Conservation (phyloP, 768 basidiomycete genomes). For the Chalciporus sphaerocephalus region DNA sequence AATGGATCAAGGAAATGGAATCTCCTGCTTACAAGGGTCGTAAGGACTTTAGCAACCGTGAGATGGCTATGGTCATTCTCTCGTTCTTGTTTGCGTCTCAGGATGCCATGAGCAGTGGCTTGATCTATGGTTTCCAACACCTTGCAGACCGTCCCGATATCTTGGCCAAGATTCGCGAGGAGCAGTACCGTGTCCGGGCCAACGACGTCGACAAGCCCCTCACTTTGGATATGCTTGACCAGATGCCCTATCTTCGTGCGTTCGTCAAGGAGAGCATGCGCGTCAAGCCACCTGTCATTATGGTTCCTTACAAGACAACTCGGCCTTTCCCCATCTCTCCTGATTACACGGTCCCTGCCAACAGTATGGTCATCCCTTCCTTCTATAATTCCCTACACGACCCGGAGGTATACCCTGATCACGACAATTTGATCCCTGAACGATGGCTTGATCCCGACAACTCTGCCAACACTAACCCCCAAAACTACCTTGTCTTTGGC, state of each 20-base stretch:
- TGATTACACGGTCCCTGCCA: slow-evolving; percentile 88
- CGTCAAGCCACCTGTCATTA: slow-evolving; percentile 89
- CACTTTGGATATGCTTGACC: slow-evolving; percentile 83
- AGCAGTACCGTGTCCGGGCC: slow-evolving; percentile 80
- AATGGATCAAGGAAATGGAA: slow-evolving; percentile 77
- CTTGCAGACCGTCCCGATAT: slow-evolving; percentile 89
- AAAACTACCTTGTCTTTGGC: slow-evolving; percentile 96
- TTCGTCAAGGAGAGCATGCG: slow-evolving; percentile 93
- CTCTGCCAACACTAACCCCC: slow-evolving; percentile 76
- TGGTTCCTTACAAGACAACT: slow-evolving; percentile 93
- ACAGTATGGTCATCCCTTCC: slow-evolving; percentile 92
- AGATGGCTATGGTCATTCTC: slow-evolving; percentile 96
- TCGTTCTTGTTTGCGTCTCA: slow-evolving; percentile 96
- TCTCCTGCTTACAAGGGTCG: slow-evolving; percentile 68
- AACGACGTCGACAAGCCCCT: slow-evolving; percentile 73
- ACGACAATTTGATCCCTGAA: slow-evolving; percentile 79
- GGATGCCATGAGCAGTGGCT: slow-evolving; percentile 96
- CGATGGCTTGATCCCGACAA: slow-evolving; percentile 87
- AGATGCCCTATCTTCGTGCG: slow-evolving; percentile 90
- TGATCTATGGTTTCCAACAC: slow-evolving; percentile 96
- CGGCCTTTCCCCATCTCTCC: slow-evolving; percentile 88
- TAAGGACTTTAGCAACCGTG: slow-evolving; percentile 83
- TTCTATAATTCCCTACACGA: slow-evolving; percentile 94
- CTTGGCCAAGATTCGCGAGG: slow-evolving; percentile 82
- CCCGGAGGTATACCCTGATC: slow-evolving; percentile 79